Base-by-base conservation (phyloP, 495 filamentous ascomycete genomes). In the Aspergillus nanangensis region DNA sequence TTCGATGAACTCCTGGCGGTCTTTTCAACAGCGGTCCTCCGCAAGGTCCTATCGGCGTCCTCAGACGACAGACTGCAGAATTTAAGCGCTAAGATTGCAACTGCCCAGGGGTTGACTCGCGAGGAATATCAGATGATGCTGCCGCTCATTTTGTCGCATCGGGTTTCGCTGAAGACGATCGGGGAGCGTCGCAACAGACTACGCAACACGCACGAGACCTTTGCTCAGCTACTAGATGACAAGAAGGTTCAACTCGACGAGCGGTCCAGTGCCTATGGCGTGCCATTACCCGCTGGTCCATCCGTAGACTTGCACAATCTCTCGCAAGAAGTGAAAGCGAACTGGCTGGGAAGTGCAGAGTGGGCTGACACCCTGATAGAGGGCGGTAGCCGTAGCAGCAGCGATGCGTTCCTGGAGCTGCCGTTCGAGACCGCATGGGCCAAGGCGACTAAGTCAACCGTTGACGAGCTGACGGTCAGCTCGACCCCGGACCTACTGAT, bases 21-120 rank as follows among this genome's bases (percentile, higher is more conserved):
- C 0, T 94, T 96, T 60, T 93, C 90, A 5, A 84, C 82, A 17
- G 75, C 80, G 0, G 88, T 95, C 10, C 63, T 96, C 40, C 86
- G 85, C 60, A 90, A 86, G 54, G 51, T 78, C 8, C 62, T 85
- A 18, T 65, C 72, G 1, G 70, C 74, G 56, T 54, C 71, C 53
- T 39, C 45, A 48, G 53, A 55, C 41, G 49, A 53, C 57, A 49
- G 49, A 38, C 37, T 49, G 52, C 57, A 51, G 53, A 71, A 58
- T 58, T 65, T 54, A 22, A 83, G 82, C 4, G 70, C 81, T 60
- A 71, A 60, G 13, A 47, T 94, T n/a, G 78, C 87, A 5, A 72
- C 79, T 1, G 80, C 86, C 15, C 70, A 74, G 11, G 67, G 70
- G 18, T 73, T 87, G 3, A 78, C 82, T 32, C 69, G 67, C 3